phyloP scores from a whole-genome alignment of 306 rosid species.

The Cucurbita pepo region DNA sequence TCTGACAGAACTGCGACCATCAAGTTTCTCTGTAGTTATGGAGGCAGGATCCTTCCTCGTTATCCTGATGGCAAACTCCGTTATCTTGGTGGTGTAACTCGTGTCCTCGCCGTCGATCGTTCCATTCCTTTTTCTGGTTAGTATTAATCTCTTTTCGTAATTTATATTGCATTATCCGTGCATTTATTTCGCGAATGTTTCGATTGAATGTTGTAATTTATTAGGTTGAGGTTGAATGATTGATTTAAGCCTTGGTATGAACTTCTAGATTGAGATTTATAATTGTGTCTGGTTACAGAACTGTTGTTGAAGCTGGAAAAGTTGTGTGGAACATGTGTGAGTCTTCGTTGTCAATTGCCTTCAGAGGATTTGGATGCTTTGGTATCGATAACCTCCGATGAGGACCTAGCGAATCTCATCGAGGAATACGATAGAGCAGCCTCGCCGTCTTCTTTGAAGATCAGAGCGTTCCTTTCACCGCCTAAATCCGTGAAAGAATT shows the following conservation, averaged over 20 bases:
- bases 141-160: background rate
- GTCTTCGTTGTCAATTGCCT: constrained; percentile 79
- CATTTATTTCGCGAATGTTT: background rate
- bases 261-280: constrained; percentile 10
- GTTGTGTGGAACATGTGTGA: constrained; percentile 49
- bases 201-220: background rate
- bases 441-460: constrained; percentile 33
- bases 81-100: constrained; percentile 79
- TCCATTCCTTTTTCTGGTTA: constrained; percentile 65
- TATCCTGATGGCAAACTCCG: constrained; percentile 92
- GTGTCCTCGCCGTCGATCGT: constrained; percentile 66
- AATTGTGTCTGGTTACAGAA: constrained; percentile 35
- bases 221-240: background rate
- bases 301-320: constrained; percentile 52
- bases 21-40: constrained; percentile 80
- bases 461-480: constrained; percentile 66
- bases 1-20: constrained; percentile 23
- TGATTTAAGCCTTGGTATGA: background rate
- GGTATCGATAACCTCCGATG: constrained; percentile 73
- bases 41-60: constrained; percentile 91
- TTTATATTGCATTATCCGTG: background rate
- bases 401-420: constrained; percentile 67
- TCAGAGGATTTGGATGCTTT: constrained; percentile 84
- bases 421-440: constrained; percentile 68
- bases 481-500: constrained; percentile 30